A percentile compares a stretch with the other conserved stretches of the same genome.
These are phyloP conservation scores for Auxenochlorella pyrenoidosa DNA, from an alignment of 139 green algal genomes.

Conservation along the genomic window DNA sequence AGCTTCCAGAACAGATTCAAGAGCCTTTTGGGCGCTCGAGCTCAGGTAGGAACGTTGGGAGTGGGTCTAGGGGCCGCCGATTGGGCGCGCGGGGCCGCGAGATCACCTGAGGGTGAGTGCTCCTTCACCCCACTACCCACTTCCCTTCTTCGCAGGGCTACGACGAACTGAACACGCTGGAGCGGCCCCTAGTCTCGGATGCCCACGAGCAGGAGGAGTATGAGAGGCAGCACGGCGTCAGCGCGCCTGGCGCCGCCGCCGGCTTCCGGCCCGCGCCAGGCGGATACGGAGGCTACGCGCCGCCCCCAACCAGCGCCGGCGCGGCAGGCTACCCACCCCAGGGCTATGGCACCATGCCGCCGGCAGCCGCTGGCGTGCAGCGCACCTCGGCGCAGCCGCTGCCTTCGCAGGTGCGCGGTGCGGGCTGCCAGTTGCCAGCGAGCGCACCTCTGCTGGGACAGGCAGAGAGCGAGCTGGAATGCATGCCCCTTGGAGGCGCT, in stretches of 20 bases:
- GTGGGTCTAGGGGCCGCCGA: neutral
- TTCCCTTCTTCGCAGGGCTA: conserved; percentile 34
- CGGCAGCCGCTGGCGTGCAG: neutral
- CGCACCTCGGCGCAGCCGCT: neutral
- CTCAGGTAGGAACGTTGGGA: neutral
- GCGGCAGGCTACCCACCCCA: conserved; percentile 4
- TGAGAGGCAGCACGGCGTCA: conserved; percentile 24
- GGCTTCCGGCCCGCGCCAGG: neutral
- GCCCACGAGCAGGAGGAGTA: conserved; percentile 43
- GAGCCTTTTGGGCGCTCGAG: conserved; percentile 34
- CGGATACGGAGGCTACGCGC: neutral
- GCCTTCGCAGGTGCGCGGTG: neutral
- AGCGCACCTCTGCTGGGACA: too few species aligned
- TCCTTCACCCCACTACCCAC: neutral
- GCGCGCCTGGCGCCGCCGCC: neutral
- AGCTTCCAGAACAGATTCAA: conserved; percentile 47
- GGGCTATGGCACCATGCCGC: neutral
- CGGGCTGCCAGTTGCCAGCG: too few species aligned
- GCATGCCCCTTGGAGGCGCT: too few species aligned
- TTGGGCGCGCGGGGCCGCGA: neutral
- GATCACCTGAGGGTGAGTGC: neutral
- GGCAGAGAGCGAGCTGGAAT: too few species aligned
- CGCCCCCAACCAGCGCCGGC: neutral
- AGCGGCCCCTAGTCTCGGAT: conserved; percentile 41
- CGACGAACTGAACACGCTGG: conserved; percentile 51